Evolutionary conservation across 1,139 yeast genomes (phyloP).

Genomic region (Meyerozyma carpophila): DNA sequence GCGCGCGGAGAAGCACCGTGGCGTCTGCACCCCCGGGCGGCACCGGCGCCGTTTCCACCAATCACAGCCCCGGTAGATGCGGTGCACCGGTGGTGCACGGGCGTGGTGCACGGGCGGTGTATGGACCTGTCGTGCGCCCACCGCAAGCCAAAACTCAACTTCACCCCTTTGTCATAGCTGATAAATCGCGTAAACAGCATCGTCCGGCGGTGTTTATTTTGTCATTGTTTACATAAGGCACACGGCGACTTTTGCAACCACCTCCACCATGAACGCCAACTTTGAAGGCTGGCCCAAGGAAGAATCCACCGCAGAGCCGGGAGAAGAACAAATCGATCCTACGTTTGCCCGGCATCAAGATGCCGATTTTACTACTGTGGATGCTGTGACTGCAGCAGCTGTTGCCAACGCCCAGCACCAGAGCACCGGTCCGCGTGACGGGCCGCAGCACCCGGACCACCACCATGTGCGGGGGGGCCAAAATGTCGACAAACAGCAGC

Average conservation of each 20-base stretch:
- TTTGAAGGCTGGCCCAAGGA: conserved; percentile 21
- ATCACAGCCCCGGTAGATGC: neutral
- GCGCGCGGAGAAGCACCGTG: no score
- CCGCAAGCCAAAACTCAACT: neutral
- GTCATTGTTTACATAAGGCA: conserved; percentile 1
- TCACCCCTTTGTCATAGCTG: neutral
- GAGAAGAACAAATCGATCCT: conserved; percentile 25
- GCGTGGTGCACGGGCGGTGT: neutral
- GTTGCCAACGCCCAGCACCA: conserved; percentile 21
- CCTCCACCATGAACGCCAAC: conserved; percentile 17
- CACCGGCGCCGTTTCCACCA: neutral
- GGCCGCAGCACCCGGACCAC: conserved; percentile 4
- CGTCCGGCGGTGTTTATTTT: neutral
- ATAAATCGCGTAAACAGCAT: neutral
- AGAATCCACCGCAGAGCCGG: conserved; percentile 12
- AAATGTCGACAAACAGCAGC: conserved; percentile 12
- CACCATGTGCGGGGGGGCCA: conserved; percentile 10
- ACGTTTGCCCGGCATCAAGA: conserved; percentile 23
- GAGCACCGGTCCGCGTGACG: neutral
- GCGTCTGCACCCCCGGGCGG: neutral
- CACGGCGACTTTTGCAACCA: neutral
- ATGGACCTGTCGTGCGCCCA: neutral
- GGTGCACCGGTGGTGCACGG: neutral
- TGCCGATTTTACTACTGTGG: conserved; percentile 21
- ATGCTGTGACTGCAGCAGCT: conserved; percentile 28